Conservation (phyloP, 768 basidiomycete species). For the Pleurotus sapidus region DNA sequence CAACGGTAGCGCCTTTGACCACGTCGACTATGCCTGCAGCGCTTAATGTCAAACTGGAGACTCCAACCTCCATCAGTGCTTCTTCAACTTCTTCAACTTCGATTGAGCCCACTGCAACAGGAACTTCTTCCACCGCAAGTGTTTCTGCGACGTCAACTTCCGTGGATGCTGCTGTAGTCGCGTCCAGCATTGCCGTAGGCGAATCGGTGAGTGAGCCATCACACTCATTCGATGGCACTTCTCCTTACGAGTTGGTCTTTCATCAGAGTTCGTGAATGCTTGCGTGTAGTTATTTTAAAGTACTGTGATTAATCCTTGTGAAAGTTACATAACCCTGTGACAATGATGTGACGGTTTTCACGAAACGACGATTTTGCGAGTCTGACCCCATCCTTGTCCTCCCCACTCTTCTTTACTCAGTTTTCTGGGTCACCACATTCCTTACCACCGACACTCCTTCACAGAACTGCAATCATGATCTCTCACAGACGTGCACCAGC, state of each 20-base stretch:
- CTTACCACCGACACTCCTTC: slow-evolving; percentile 2
- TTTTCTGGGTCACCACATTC: slow-evolving; percentile 1
- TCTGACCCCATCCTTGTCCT: background rate
- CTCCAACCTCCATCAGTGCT: background rate
- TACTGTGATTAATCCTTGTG: background rate
- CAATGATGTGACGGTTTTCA: background rate
- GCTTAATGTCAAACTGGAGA: slow-evolving; percentile 18
- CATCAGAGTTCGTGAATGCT: background rate
- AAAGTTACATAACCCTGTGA: background rate
- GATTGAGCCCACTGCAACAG: background rate
- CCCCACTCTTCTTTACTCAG: background rate
- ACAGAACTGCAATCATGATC: background rate
- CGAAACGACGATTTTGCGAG: background rate
- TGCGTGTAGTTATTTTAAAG: too few relatives aligned
- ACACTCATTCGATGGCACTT: too few relatives aligned
- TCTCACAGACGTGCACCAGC: background rate
- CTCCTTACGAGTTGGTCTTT: background rate
- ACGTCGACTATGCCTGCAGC: slow-evolving; percentile 20
- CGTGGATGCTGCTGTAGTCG: slow-evolving; percentile 27
- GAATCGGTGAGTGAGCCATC: background rate
- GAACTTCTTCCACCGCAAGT: background rate
- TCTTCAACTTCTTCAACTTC: background rate
- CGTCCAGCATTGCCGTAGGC: slow-evolving; percentile 28
- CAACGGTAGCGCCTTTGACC: slow-evolving; percentile 13
- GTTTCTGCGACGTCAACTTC: slow-evolving; percentile 14